A percentile compares a stretch with the other conserved stretches of the same genome.
phyloP scores from a whole-genome alignment of 2,329 filamentous ascomycete species.

The Calonectria henricotiae region DNA sequence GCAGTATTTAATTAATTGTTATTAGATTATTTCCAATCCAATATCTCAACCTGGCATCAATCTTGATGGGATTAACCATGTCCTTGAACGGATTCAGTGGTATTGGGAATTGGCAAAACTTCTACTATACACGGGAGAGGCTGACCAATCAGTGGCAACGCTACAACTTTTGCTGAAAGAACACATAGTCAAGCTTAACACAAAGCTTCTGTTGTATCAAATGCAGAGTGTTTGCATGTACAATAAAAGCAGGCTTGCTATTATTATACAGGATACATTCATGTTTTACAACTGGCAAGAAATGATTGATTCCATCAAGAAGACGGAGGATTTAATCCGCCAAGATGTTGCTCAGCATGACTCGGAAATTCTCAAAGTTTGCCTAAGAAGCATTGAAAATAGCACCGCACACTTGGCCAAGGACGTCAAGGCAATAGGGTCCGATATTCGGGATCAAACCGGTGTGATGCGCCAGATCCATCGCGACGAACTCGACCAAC shows the following conservation, averaged over 20 bases:
- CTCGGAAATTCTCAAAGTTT: background rate
- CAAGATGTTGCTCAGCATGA: background rate
- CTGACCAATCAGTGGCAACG: background rate
- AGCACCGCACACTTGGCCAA: background rate
- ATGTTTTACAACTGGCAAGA: conserved; percentile 26
- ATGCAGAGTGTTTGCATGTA: conserved; percentile 28
- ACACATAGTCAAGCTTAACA: conserved; percentile 11
- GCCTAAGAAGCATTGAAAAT: background rate
- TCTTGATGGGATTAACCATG: conserved; percentile 20
- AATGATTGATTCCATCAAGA: conserved; percentile 11
- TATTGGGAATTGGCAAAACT: conserved; percentile 26
- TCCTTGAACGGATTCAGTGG: conserved; percentile 21
- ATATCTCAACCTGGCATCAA: conserved; percentile 25
- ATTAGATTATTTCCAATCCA: conserved; percentile 23
- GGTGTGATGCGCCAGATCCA: background rate
- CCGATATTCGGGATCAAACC: conserved; percentile 4
- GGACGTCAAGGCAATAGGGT: conserved; percentile 14
- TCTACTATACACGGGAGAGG: fast-evolving
- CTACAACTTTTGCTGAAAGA: background rate
- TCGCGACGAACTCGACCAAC: background rate
- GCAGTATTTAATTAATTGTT: background rate
- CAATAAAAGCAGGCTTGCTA: conserved; percentile 14
- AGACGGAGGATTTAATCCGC: conserved; percentile 19
- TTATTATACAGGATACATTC: conserved; percentile 11
- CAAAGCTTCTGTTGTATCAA: conserved; percentile 1